Evolutionary conservation across 352 stramenopile species (phyloP).

Genomic region (Phytophthora parvispora): DNA sequence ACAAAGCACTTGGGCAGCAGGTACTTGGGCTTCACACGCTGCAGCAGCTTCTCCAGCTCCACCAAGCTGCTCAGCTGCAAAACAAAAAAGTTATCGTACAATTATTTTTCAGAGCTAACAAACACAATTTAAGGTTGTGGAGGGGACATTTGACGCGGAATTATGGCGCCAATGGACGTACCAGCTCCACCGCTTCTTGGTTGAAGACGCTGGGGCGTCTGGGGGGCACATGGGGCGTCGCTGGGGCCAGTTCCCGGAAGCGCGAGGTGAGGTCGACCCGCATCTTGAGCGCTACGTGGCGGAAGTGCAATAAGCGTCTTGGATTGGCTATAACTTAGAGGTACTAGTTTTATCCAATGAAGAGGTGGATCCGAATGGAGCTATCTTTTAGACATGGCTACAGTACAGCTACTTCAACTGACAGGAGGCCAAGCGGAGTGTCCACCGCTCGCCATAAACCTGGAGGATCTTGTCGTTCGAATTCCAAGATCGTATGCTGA

Average conservation of each 20-base stretch:
- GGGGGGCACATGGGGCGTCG: background rate
- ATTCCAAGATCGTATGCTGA: slow-evolving; percentile 8
- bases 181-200: slow-evolving; percentile 42
- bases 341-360: slow-evolving; percentile 10
- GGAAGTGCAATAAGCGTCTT: slow-evolving; percentile 1
- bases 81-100: background rate
- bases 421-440: no score
- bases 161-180: slow-evolving; percentile 13
- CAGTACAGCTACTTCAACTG: no score
- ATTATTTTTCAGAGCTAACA: background rate
- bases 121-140: background rate
- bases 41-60: slow-evolving; percentile 68
- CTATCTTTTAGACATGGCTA: slow-evolving; percentile 9
- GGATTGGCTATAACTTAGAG: slow-evolving; percentile 15
- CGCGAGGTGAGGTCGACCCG: slow-evolving; percentile 44
- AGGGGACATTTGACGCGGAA: background rate
- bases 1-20: slow-evolving; percentile 68
- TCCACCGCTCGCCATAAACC: background rate
- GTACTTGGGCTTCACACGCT: slow-evolving; percentile 61
- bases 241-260: slow-evolving; percentile 49
- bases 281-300: slow-evolving; percentile 25
- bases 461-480: background rate
- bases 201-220: slow-evolving; percentile 19
- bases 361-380: background rate
- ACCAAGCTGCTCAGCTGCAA: slow-evolving; percentile 55